These are phyloP conservation scores for Ajuga reptans DNA, from an alignment of 305 asterid genomes.

Conservation along the genomic window DNA sequence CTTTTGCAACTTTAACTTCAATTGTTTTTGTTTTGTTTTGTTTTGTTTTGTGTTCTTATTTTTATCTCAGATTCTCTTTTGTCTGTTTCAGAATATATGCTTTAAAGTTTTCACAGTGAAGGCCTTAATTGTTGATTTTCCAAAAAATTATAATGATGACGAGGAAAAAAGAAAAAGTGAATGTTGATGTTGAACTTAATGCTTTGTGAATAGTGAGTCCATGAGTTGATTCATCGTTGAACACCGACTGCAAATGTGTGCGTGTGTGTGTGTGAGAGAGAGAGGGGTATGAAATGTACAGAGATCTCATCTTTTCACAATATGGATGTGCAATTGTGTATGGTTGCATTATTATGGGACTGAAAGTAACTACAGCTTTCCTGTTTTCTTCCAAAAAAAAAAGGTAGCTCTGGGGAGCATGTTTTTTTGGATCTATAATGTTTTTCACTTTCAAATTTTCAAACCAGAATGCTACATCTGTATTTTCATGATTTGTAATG, in stretches of 20 bases:
- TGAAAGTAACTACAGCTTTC: constrained; percentile 23
- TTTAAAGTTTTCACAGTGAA: neutral
- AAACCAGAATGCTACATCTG: neutral
- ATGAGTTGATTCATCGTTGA: neutral
- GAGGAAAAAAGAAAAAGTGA: neutral
- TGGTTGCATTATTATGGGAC: constrained; percentile 9
- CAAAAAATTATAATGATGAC: neutral
- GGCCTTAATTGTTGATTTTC: neutral
- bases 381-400: neutral
- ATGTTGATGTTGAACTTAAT: neutral
- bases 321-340: neutral
- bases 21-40: too few species aligned
- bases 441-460: neutral
- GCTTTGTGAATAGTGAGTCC: neutral
- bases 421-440: constrained; percentile 4
- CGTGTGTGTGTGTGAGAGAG: neutral
- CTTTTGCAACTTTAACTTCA: neutral
- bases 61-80: neutral
- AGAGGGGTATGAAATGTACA: neutral
- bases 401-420: neutral
- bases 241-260: too few species aligned
- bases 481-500: too few species aligned
- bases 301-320: neutral
- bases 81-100: neutral
- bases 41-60: too few species aligned